These are phyloP conservation scores for Mariannaea sp. DNA, from an alignment of 2,329 filamentous ascomycete genomes.

Conservation along the genomic window DNA sequence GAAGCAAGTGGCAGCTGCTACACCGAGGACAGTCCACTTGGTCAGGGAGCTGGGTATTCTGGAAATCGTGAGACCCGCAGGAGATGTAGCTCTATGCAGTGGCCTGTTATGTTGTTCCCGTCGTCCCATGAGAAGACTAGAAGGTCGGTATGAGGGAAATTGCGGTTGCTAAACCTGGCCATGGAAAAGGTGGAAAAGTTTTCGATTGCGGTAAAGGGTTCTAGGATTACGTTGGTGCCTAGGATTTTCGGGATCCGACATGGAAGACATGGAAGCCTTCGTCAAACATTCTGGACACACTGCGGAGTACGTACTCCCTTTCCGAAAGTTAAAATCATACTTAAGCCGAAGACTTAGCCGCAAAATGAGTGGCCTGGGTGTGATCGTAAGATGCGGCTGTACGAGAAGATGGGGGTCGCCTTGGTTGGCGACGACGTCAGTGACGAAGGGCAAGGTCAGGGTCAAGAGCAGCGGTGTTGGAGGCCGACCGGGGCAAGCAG, in stretches of 20 bases:
- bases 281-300: slow-evolving; percentile 12
- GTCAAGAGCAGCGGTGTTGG: slow-evolving; percentile 9
- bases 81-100: slow-evolving; percentile 13
- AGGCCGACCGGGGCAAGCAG: slow-evolving; percentile 17
- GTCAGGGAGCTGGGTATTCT: slow-evolving; percentile 25
- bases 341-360: slow-evolving; percentile 20
- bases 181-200: slow-evolving; percentile 1
- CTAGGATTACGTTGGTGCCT: slow-evolving; percentile 5
- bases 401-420: slow-evolving; percentile 4
- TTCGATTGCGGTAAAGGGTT: slow-evolving; percentile 7
- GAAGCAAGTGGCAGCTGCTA: slow-evolving; percentile 12
- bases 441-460: slow-evolving; percentile 5
- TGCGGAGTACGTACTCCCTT: too few species aligned
- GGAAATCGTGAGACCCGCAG: slow-evolving; percentile 24
- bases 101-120: slow-evolving; percentile 25
- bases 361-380: slow-evolving; percentile 19
- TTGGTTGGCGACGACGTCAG: slow-evolving; percentile 29
- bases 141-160: slow-evolving; percentile 15
- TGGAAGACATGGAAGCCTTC: slow-evolving; percentile 15
- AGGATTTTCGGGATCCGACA: slow-evolving; percentile 6
- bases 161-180: slow-evolving; percentile 3
- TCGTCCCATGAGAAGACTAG: slow-evolving; percentile 23
- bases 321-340: slow-evolving; percentile 22
- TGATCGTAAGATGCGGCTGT: slow-evolving; percentile 28
- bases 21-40: slow-evolving; percentile 22